Evolutionary conservation across 78 protist species (phyloP).

Genomic region (Dictyostelium purpureum): DNA sequence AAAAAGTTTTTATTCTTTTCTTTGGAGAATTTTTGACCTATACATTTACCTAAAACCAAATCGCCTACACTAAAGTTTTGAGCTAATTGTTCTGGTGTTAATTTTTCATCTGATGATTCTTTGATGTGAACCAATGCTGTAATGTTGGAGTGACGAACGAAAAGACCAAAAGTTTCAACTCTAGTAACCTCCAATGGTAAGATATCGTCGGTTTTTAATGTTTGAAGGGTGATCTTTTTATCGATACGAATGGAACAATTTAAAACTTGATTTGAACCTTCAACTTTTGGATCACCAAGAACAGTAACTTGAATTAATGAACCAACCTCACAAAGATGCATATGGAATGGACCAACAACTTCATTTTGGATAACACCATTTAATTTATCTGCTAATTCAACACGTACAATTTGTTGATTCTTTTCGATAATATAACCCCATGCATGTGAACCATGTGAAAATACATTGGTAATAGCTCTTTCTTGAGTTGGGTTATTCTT

Average conservation of each 20-base stretch:
- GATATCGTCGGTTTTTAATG: not conserved
- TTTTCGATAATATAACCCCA: conserved; percentile 19
- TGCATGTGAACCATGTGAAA: not conserved
- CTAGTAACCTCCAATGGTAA: not conserved
- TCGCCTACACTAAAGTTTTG: not conserved
- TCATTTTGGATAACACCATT: not conserved
- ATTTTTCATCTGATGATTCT: not conserved
- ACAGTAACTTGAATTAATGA: not conserved
- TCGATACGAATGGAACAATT: not conserved
- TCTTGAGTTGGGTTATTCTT: not conserved
- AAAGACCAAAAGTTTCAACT: not conserved
- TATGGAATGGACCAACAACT: not conserved
- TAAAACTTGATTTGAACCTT: not conserved
- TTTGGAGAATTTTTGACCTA: not conserved
- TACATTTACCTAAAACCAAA: conserved; percentile 23
- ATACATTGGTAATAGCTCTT: not conserved
- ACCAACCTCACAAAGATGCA: not conserved
- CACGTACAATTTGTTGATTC: not conserved
- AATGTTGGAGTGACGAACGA: not conserved
- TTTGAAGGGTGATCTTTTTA: not conserved
- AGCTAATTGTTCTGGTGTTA: not conserved
- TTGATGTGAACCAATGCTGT: not conserved
- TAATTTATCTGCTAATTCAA: not conserved
- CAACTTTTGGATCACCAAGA: not conserved
- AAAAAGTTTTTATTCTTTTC: not conserved